Evolutionary conservation across 805 yeast species (phyloP).

Genomic region (Priceomyces carsonii): DNA sequence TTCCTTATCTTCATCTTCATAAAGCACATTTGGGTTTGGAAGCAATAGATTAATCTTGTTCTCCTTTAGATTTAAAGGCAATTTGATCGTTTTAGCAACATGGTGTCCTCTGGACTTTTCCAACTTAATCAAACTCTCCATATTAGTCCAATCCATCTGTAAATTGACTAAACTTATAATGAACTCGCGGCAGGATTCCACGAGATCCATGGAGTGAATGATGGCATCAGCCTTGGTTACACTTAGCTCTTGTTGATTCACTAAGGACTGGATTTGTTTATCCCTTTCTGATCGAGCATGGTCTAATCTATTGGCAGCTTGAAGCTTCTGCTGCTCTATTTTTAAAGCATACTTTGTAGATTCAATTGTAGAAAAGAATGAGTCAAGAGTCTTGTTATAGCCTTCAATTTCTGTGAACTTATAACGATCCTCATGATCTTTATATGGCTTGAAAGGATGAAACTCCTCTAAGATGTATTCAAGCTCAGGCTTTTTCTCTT

Average conservation of each 20-base stretch:
- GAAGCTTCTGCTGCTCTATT: constrained; percentile 73
- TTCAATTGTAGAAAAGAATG: constrained; percentile 81
- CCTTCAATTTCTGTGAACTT: constrained; percentile 53
- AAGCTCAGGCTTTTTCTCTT: constrained; percentile 37
- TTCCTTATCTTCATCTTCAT: constrained; percentile 16
- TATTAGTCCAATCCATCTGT: constrained; percentile 93
- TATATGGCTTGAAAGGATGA: constrained; percentile 63
- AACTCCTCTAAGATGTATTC: constrained; percentile 62
- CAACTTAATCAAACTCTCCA: constrained; percentile 68
- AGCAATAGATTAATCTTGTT: constrained; percentile 63
- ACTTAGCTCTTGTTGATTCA: constrained; percentile 62
- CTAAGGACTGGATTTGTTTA: constrained; percentile 65
- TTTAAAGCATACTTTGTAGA: constrained; percentile 74
- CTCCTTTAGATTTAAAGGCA: constrained; percentile 70
- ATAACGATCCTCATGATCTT: constrained; percentile 28
- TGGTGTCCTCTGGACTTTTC: constrained; percentile 68
- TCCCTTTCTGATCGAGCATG: constrained; percentile 74
- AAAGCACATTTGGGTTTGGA: constrained; percentile 47
- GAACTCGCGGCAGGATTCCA: constrained; percentile 68
- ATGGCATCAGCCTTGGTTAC: constrained; percentile 72
- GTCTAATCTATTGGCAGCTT: constrained; percentile 72
- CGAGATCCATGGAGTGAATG: constrained; percentile 64
- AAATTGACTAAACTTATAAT: constrained; percentile 70
- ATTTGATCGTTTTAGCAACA: constrained; percentile 59
- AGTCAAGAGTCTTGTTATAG: constrained; percentile 80